Evolutionary conservation across 441 rosid genomes (phyloP), one percentile per base, ranked within the genome.

Genomic region (Gossypium lobatum): DNA sequence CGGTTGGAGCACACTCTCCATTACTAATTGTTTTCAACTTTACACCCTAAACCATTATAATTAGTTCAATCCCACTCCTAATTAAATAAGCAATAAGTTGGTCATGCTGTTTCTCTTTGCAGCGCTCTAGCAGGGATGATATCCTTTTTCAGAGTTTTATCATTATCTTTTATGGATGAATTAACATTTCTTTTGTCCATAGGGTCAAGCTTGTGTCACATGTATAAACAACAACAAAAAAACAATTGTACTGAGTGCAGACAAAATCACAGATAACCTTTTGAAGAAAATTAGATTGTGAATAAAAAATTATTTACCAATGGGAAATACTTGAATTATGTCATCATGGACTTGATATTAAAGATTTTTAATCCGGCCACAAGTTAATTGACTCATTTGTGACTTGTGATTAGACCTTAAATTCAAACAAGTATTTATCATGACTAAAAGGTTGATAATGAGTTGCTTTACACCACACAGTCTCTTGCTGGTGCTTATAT

Each of bases 61-160:
- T 17, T 54, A 70, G 18, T 64, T 81, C 46, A 45, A 78, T 75
- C 68, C 73, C 75, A 76, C 60, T 76, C 63, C 8, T 53, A 59
- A 7, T 54, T n/a, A 6, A 54, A 54, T 34, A 34, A 59, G 67
- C 67, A 78, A 78, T 52, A 52, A 70, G 21, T 62, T 55, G 6
- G 76, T 73, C 74, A 73, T 59, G 71, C 1, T 75, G 17, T 59
- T 62, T 73, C 70, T 50, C 57, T 34, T 34, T 34, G 39, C 39
- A 34, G 39, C 39, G 8, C 39, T 25, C 26, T 46, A 13, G 52
- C 57, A 72, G 2, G 26, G 66, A 60, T 59, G 54, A 23, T 59
- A 37, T 60, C 57, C 13, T n/a, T 42, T 42, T 25, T 16, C 6
- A 67, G 52, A 20, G 26, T 0, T 67, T 67, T 50, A 48, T 50